Evolutionary conservation across 2,329 filamentous ascomycete species (phyloP).

Genomic region (Pseudonectria buxi): DNA sequence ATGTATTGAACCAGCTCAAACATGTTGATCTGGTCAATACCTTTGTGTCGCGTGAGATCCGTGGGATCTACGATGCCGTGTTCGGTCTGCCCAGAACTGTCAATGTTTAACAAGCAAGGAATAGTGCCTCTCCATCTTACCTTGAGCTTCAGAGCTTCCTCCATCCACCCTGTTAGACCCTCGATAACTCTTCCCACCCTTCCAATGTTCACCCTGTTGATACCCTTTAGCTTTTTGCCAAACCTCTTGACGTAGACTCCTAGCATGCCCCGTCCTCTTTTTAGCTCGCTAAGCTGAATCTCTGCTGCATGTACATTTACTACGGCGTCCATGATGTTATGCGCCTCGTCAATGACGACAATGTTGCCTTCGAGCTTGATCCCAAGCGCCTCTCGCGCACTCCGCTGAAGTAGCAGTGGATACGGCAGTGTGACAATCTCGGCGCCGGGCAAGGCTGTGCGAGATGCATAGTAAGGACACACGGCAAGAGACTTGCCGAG

Average conservation of each 20-base stretch:
- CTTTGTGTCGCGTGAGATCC: conserved; percentile 71
- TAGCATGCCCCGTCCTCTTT: conserved; percentile 66
- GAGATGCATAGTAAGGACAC: conserved; percentile 95
- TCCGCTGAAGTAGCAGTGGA: conserved; percentile 78
- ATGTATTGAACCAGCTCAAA: conserved; percentile 84
- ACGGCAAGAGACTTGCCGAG: conserved; percentile 74
- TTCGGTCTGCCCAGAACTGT: conserved; percentile 19
- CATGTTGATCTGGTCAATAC: conserved; percentile 90
- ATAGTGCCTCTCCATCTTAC: conserved; percentile 25
- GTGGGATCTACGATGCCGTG: conserved; percentile 67
- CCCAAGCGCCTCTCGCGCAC: conserved; percentile 77
- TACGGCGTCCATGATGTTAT: conserved; percentile 96
- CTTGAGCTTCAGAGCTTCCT: conserved; percentile 42
- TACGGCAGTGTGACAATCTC: conserved; percentile 94
- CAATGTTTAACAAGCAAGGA: not conserved
- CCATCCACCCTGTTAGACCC: conserved; percentile 65
- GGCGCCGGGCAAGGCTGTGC: conserved; percentile 71
- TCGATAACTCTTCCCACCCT: conserved; percentile 80
- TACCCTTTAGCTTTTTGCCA: conserved; percentile 79
- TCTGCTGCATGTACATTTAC: conserved; percentile 77
- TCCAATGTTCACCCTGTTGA: conserved; percentile 85
- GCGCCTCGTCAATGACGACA: conserved; percentile 94
- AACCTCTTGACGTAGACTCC: conserved; percentile 81
- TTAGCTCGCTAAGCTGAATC: conserved; percentile 66
- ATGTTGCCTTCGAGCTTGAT: conserved; percentile 82